These are phyloP conservation scores for Russula abietina DNA, from an alignment of 768 basidiomycete genomes.

Conservation along the genomic window DNA sequence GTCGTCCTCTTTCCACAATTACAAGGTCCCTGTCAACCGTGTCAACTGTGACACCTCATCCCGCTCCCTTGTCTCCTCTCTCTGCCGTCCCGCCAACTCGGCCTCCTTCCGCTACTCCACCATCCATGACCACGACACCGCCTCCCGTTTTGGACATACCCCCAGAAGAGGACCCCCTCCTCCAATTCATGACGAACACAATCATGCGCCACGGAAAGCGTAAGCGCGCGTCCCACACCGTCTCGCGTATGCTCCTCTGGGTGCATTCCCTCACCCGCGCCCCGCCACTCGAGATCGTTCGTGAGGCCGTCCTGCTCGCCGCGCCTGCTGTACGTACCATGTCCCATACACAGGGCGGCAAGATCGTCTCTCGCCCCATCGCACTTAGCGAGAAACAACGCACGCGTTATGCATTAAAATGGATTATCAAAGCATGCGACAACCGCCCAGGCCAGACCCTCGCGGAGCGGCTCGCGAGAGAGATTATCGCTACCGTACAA, in stretches of 20 bases:
- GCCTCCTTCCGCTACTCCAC: background rate
- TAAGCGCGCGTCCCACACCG: slow-evolving; percentile 49
- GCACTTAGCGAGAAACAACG: slow-evolving; percentile 80
- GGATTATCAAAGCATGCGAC: slow-evolving; percentile 63
- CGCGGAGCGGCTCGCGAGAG: slow-evolving; percentile 70
- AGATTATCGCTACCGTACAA: slow-evolving; percentile 67
- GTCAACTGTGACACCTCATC: slow-evolving; percentile 7
- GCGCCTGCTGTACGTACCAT: slow-evolving; percentile 65
- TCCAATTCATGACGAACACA: slow-evolving; percentile 56
- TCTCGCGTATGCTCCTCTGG: slow-evolving; percentile 59
- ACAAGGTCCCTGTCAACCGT: slow-evolving; percentile 19
- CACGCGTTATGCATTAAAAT: slow-evolving; percentile 58
- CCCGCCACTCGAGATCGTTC: slow-evolving; percentile 75
- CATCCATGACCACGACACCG: background rate
- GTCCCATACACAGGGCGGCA: slow-evolving; percentile 56
- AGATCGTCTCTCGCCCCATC: slow-evolving; percentile 58
- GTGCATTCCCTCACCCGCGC: slow-evolving; percentile 70
- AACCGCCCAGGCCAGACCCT: slow-evolving; percentile 49
- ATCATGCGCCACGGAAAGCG: slow-evolving; percentile 63
- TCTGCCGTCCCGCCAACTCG: background rate
- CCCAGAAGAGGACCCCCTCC: slow-evolving; percentile 68
- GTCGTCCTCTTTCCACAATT: slow-evolving; percentile 10
- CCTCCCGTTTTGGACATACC: slow-evolving; percentile 47
- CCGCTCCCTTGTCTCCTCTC: background rate
- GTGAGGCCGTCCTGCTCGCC: slow-evolving; percentile 59